Evolutionary conservation across 495 filamentous ascomycete species (phyloP), one percentile per base, ranked within the genome.

Genomic region (Penicillium atrosanguineum): DNA sequence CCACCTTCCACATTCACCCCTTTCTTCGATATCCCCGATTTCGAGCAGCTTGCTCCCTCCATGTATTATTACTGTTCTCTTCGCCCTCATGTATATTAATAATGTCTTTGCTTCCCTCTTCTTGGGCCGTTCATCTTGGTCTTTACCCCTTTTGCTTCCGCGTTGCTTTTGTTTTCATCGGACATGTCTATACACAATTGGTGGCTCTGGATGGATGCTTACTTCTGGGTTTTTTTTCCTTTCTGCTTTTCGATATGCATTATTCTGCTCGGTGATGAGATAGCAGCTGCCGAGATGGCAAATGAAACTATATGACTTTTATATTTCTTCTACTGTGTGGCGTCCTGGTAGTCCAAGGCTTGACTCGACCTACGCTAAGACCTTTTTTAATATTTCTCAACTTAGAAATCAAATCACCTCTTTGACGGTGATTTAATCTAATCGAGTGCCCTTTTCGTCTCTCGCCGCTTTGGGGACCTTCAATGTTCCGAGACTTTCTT

Each of bases 1-100:
- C 21, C 41, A 34, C 31, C n/a, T 43, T 28, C 44, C 1, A 15
- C 3, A 20, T 36, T 20, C 16, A 45, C 19, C 37, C 6, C 12
- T 20, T 46, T 52, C 50, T 41, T 52, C 34, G 42, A 52, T 52
- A 52, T 52, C 50, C 49, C 49, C 29, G 6, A 7, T n/a, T 39
- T 46, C 44, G 49, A 52, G 50, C 50, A 52, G 41, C 42, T 20
- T 25, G 15, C 34, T 39, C 29, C 23, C 26, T 39, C 18, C 50
- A 38, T 52, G 50, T 52, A 45, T 46, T 45, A 52, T 46, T 52
- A 52, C 36, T 44, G 15, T 29, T 37, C 23, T 34, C 6, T 44
- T 18, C 37, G 37, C 45, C 28, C 29, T 46, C 28, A 28, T 45
- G 41, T 45, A 52, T 52, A 28, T 20, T 46, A 46, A 31, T 39